These are phyloP conservation scores for Apiospora rasikravindrae DNA, from an alignment of 2,329 filamentous ascomycete species.

Conservation along the genomic window DNA sequence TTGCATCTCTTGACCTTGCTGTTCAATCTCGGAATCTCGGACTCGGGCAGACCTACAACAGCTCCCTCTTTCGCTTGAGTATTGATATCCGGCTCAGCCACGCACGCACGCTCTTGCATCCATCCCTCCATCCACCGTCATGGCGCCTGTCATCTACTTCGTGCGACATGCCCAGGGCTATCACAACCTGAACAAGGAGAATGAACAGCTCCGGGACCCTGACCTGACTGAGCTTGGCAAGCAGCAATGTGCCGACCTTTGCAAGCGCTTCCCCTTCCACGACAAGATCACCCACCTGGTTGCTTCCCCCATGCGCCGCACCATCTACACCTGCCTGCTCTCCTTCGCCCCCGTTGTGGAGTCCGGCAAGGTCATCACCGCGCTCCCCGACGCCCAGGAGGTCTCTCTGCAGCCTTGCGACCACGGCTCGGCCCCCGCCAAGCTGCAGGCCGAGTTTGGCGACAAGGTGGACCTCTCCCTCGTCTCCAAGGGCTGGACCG, in stretches of 20 bases:
- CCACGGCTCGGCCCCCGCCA: conserved; percentile 64
- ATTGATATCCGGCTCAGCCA: background rate
- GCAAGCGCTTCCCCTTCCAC: conserved; percentile 68
- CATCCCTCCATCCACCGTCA: conserved; percentile 33
- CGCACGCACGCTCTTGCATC: background rate
- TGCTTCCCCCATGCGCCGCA: conserved; percentile 80
- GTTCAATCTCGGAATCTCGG: background rate
- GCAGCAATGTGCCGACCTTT: conserved; percentile 72
- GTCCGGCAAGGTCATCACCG: conserved; percentile 58
- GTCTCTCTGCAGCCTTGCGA: conserved; percentile 78
- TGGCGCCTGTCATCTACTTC: conserved; percentile 65
- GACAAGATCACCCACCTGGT: conserved; percentile 71
- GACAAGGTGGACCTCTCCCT: conserved; percentile 65
- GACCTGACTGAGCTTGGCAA: conserved; percentile 77
- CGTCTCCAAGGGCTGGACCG: conserved; percentile 73
- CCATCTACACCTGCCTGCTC: conserved; percentile 76
- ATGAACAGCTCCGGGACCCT: conserved; percentile 78
- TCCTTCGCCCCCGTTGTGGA: conserved; percentile 66
- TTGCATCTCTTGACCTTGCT: background rate
- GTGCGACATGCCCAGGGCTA: conserved; percentile 79
- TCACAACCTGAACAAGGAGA: conserved; percentile 76
- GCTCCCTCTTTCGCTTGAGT: background rate
- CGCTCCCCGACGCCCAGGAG: conserved; percentile 80
- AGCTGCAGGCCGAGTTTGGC: conserved; percentile 65
- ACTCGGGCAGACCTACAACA: background rate